Percentiles rank a stretch among this genome's conserved stretches.
Conservation (phyloP, 75 land plant species). For the Cryptomeria japonica region DNA sequence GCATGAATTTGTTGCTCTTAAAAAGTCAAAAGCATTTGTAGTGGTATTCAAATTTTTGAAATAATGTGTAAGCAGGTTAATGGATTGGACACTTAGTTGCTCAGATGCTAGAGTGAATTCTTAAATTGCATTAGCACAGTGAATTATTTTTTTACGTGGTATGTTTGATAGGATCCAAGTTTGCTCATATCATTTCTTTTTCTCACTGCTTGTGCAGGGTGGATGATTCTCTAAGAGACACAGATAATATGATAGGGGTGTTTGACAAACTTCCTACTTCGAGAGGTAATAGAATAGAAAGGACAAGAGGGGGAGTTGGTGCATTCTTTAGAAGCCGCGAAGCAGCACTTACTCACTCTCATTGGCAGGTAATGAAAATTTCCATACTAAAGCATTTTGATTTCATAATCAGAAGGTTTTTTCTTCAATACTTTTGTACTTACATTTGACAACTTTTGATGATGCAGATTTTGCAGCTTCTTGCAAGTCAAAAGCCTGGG, state of each 20-base stretch:
- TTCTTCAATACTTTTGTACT: background rate
- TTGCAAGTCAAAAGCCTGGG: slow-evolving; percentile 64
- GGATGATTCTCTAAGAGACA: slow-evolving; percentile 12
- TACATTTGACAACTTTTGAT: slow-evolving; percentile 2
- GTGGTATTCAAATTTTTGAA: background rate
- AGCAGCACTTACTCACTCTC: slow-evolving; percentile 47
- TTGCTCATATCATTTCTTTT: background rate
- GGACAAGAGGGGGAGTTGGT: slow-evolving; percentile 49
- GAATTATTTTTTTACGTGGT: background rate
- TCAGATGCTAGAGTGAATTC: too few species aligned
- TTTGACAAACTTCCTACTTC: background rate
- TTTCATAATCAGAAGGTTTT: background rate
- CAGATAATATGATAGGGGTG: slow-evolving; percentile 6
- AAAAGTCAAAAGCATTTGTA: background rate
- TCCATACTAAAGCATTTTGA: background rate
- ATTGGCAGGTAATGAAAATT: slow-evolving; percentile 81
- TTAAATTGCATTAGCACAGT: too few species aligned
- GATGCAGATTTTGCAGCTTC: slow-evolving; percentile 81
- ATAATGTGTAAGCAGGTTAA: background rate
- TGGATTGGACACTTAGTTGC: background rate
- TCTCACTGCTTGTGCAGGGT: slow-evolving; percentile 20
- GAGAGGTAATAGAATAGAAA: slow-evolving; percentile 22
- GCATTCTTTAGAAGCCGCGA: slow-evolving; percentile 79
- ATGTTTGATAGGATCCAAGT: background rate
- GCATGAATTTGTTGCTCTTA: background rate